Percentiles rank a stretch among this genome's conserved stretches.
phyloP scores from a whole-genome alignment of 768 basidiomycete genomes.

The Lentinula sp. region DNA sequence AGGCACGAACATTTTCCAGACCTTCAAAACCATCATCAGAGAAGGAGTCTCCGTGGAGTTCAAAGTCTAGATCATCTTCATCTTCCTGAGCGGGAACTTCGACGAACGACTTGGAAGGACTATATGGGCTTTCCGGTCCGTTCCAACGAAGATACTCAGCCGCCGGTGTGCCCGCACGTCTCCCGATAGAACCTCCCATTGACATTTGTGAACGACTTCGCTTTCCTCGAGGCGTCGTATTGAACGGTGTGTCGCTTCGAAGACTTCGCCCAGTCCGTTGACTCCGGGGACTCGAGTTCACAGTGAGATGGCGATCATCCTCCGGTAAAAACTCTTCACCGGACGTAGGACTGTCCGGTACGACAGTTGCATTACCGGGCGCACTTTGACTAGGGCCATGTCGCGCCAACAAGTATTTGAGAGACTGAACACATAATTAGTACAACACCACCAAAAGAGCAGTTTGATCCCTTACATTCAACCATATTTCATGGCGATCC shows the following conservation, averaged over 20 bases:
- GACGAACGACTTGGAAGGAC: slow-evolving; percentile 66
- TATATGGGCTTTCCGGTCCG: slow-evolving; percentile 69
- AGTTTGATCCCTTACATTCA: slow-evolving; percentile 53
- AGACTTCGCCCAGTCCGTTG: slow-evolving; percentile 63
- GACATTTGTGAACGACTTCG: slow-evolving; percentile 80
- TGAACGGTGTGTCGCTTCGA: slow-evolving; percentile 60
- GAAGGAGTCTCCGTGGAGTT: slow-evolving; percentile 67
- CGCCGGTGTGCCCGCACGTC: slow-evolving; percentile 87
- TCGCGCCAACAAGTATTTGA: slow-evolving; percentile 84
- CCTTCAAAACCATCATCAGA: slow-evolving; percentile 81
- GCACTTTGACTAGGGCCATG: slow-evolving; percentile 37
- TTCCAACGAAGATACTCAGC: slow-evolving; percentile 85
- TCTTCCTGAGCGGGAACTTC: slow-evolving; percentile 30
- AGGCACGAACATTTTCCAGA: slow-evolving; percentile 90
- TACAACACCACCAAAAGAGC: slow-evolving; percentile 8
- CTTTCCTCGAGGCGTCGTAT: slow-evolving; percentile 69
- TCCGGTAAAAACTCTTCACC: slow-evolving; percentile 38
- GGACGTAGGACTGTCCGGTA: slow-evolving; percentile 46
- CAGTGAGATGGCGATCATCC: slow-evolving; percentile 41
- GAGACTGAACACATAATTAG: slow-evolving; percentile 48
- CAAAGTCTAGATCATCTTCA: slow-evolving; percentile 65
- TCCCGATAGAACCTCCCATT: slow-evolving; percentile 65
- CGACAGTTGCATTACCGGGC: slow-evolving; percentile 28
- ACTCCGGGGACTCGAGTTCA: slow-evolving; percentile 63
- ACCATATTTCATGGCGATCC: slow-evolving; percentile 97